Evolutionary conservation across 2,329 filamentous ascomycete genomes (phyloP).

Genomic region (Colletotrichum trifolii): DNA sequence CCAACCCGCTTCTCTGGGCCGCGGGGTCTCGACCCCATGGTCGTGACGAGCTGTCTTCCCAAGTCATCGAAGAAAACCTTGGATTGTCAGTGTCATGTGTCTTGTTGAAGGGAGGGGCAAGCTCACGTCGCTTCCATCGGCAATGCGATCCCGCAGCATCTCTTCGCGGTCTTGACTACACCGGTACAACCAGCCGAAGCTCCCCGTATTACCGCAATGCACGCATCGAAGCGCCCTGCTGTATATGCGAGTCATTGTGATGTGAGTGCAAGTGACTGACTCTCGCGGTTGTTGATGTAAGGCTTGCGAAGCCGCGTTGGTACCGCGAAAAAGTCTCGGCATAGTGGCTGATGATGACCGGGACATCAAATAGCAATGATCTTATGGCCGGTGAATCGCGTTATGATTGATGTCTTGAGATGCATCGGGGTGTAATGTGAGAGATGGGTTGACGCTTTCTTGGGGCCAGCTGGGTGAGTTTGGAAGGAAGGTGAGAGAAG

Average conservation of each 20-base stretch:
- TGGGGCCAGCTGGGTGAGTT: too few species aligned
- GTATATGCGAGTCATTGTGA: conserved; percentile 75
- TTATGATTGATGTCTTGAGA: too few species aligned
- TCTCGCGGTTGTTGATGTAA: conserved; percentile 5
- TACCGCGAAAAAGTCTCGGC: conserved; percentile 10
- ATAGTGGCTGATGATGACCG: not conserved
- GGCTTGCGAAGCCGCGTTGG: conserved; percentile 21
- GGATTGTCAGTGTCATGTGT: conserved; percentile 33
- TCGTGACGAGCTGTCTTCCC: conserved; percentile 45
- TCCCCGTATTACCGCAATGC: conserved; percentile 65
- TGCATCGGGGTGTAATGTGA: too few species aligned
- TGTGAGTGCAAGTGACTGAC: conserved; percentile 68
- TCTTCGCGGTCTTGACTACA: conserved; percentile 73
- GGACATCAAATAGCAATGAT: too few species aligned
- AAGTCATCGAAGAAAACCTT: conserved; percentile 50
- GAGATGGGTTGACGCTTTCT: too few species aligned
- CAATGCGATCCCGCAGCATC: conserved; percentile 46
- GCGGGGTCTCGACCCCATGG: conserved; percentile 49
- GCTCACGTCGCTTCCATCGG: conserved; percentile 44
- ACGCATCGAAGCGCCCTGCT: conserved; percentile 64
- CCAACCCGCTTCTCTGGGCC: conserved; percentile 55
- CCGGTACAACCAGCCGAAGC: conserved; percentile 78
- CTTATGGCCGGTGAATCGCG: too few species aligned
- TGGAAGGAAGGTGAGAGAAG: too few species aligned
- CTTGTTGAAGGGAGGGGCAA: conserved; percentile 30